These are phyloP conservation scores for Plasmodium ovale DNA, from an alignment of 169 alveolate genomes.

Conservation along the genomic window DNA sequence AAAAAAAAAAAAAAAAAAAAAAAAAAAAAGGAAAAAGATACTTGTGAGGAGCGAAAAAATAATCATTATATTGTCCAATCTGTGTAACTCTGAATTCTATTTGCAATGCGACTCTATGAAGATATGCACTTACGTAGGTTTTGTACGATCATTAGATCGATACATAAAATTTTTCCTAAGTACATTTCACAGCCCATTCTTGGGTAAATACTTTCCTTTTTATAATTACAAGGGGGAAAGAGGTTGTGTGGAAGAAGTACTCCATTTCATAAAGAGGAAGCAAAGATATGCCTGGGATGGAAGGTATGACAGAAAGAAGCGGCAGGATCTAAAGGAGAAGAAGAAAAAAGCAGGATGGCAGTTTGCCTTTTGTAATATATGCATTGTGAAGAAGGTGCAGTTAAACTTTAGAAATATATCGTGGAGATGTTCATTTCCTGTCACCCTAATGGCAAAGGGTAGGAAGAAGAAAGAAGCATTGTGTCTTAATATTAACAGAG, in stretches of 20 bases:
- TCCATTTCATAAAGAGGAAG: neutral
- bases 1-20: neutral
- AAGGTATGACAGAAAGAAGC: neutral
- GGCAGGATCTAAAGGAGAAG: neutral
- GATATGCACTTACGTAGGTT: neutral
- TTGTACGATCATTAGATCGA: neutral
- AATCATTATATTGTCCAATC: neutral
- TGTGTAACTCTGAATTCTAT: neutral
- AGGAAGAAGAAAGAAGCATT: neutral
- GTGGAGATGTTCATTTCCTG: neutral
- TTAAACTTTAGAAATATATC: neutral
- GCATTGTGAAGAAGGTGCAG: neutral
- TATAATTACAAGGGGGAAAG: neutral
- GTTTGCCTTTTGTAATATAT: neutral
- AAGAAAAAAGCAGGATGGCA: neutral
- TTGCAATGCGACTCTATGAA: neutral
- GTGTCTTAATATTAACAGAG: neutral
- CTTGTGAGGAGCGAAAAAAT: neutral
- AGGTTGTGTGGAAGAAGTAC: neutral
- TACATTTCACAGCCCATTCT: neutral
- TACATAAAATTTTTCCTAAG: neutral
- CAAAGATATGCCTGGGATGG: neutral
- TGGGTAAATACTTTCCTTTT: neutral
- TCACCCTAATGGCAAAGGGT: neutral
- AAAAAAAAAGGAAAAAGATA: neutral